Evolutionary conservation across 768 basidiomycete genomes (phyloP).

Genomic region (Mrakia hoshinonis): DNA sequence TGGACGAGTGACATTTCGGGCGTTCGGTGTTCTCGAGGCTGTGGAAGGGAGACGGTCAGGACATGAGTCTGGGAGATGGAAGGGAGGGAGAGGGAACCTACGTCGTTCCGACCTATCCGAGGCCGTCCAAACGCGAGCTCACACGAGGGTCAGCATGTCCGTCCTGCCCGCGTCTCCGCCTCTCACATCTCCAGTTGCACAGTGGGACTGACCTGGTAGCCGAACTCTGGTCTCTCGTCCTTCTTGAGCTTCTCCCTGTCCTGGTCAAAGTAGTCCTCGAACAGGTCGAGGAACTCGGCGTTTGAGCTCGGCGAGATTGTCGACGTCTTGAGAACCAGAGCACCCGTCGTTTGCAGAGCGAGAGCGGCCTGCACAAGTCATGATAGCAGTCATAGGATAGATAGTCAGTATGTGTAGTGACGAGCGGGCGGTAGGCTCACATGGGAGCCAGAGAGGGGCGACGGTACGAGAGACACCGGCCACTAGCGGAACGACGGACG

Average conservation of each 20-base stretch:
- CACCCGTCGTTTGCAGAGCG: constrained; percentile 53
- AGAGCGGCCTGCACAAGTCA: constrained; percentile 52
- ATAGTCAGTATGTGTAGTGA: neutral
- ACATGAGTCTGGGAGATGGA: neutral
- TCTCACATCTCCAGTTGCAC: neutral
- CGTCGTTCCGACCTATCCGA: neutral
- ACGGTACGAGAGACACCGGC: neutral
- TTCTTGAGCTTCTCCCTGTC: constrained; percentile 52
- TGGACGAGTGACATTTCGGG: constrained; percentile 50
- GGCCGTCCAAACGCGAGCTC: neutral
- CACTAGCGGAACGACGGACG: too few relatives aligned
- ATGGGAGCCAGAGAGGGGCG: too few relatives aligned
- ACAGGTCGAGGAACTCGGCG: constrained; percentile 67
- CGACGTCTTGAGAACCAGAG: constrained; percentile 74
- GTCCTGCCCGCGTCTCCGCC: neutral
- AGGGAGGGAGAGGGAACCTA: neutral
- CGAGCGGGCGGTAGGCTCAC: too few relatives aligned
- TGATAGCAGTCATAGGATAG: neutral
- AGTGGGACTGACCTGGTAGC: constrained; percentile 55
- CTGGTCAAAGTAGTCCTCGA: constrained; percentile 90
- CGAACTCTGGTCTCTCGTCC: constrained; percentile 75
- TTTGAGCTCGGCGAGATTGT: constrained; percentile 79
- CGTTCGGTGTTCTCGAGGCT: constrained; percentile 92
- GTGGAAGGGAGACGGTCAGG: constrained; percentile 37
- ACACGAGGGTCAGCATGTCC: neutral